Evolutionary conservation across 2,329 filamentous ascomycete genomes (phyloP), one percentile per base, ranked within the genome.

Genomic region (Aspergillus piperis): DNA sequence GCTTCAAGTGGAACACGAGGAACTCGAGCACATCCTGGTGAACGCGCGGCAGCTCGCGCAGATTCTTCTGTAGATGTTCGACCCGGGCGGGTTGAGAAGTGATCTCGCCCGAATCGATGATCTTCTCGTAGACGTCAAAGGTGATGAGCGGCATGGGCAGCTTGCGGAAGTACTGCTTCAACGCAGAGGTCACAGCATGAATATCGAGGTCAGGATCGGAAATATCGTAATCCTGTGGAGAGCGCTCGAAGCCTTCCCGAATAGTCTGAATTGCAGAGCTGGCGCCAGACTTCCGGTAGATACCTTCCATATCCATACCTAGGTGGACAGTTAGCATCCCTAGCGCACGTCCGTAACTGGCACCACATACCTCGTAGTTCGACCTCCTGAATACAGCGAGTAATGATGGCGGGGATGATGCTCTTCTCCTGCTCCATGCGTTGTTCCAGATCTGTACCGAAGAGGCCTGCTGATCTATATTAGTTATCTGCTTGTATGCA

Each of bases 161-260:
- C 77, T 93, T 95, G 68, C 95, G 87, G 85, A 99, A 96, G 75
- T 98, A 99, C 76, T 98, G 94, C 81, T 99, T 99, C 70, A 99
- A 79, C 19, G 94, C 91, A 72, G 92, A 96, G 2, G 95, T 98
- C 59, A 99, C 92, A 11, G 95, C 92, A 58, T 96, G 96, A 64
- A 99, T 98, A 74, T 99, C 95, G 57, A 98, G 84, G 66, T 92
- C 90, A 0, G 92, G 91, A 70, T 98, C 95, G 3, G 92, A 96
- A 60, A 99, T 96, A 73, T 98, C 94, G 73, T 88, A 95, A 71
- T 94, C 91, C 61, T 73, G 71, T n/a, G 76, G 76, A 57, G 86
- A 89, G 75, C 88, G 89, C 75, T 97, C 93, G 73, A 99, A 98
- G 11, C 93, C 92, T 66, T 93, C 90, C 71, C 94, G 91, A 68